Evolutionary conservation across 192 early-diverging fungal species (phyloP), one percentile per base, ranked within the genome.

Genomic region (Backusella westeae): DNA sequence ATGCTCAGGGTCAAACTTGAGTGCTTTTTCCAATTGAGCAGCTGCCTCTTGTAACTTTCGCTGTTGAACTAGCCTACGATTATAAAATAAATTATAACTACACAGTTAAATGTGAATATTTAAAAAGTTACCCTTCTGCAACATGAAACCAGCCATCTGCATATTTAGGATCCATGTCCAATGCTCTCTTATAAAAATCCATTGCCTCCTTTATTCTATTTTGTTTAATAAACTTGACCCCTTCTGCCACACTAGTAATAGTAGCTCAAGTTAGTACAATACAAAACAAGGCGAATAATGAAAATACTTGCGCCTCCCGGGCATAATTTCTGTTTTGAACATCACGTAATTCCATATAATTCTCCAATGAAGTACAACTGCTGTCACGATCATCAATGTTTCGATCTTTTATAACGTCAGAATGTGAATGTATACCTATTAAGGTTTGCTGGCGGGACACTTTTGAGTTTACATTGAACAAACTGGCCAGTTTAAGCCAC

Each of bases 11-110:
- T 87, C 85, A 36, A 89, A 29, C 32, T 81, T 76, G 5, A 91
- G 72, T 1, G 89, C 80, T 17, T 81, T 75, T 36, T 88, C 82
- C 26, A 95, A 85, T 35, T 90, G 83, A 42, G 72, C 49, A 15
- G 70, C 82, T 1, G 93, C 87, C 26, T 92, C 91, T 4, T 83
- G 83, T 26, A 68, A 81, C 19, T 86, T 82, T 14, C 84, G 73
- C 56, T 76, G 71, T 46, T 77, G 73, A n/a, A 77, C 44, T 34
- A 79, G 75, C 4, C 78, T 79, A 79, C 23, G 26, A 29, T 63
- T 14, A 3, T 63, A 29, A 12, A 10, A 63, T 26, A 63, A 4
- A 10, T 21, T 63, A 63, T 63, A 23, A 21, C 8, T 63, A 63
- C 29, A 63, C 12, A 63, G 15, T 12, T 12, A 34, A 21, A 10